These are phyloP conservation scores for Cyathus striatus DNA, from an alignment of 768 basidiomycete species.

Conservation along the genomic window DNA sequence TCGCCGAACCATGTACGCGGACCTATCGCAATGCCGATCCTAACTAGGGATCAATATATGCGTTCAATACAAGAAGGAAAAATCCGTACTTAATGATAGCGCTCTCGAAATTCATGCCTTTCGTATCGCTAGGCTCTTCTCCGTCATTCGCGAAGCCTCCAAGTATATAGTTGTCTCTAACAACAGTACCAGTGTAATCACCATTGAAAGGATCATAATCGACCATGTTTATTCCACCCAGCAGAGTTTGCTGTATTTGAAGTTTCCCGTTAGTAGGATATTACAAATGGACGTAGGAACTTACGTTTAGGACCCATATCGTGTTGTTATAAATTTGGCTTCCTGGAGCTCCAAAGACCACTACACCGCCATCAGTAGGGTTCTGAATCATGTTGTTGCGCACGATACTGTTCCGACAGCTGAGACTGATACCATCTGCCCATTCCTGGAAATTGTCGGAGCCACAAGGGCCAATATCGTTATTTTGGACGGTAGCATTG, in stretches of 20 bases:
- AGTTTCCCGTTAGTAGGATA: conserved; percentile 3
- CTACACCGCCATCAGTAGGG: conserved; percentile 78
- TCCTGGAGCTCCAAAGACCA: conserved; percentile 73
- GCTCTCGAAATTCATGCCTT: conserved; percentile 53
- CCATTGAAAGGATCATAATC: conserved; percentile 67
- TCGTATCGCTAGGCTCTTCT: conserved; percentile 28
- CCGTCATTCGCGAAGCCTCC: conserved; percentile 63
- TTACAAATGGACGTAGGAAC: conserved; percentile 14
- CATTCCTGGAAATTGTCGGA: conserved; percentile 60
- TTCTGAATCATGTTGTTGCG: conserved; percentile 67
- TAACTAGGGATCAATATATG: conserved; percentile 19
- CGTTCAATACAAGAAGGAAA: neutral
- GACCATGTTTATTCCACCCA: conserved; percentile 78
- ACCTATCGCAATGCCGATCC: conserved; percentile 79
- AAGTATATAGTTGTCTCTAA: conserved; percentile 59
- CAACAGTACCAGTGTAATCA: conserved; percentile 58
- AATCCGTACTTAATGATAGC: conserved; percentile 65
- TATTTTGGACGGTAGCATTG: conserved; percentile 66
- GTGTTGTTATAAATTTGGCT: conserved; percentile 72
- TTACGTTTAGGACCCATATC: conserved; percentile 63
- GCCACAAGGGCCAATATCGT: conserved; percentile 80
- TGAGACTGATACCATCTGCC: conserved; percentile 80
- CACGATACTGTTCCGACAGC: conserved; percentile 57
- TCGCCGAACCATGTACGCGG: conserved; percentile 73
- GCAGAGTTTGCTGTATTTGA: conserved; percentile 48